These are phyloP conservation scores for Ceratocystiopsis sp. DNA, from an alignment of 2,329 filamentous ascomycete species.

Conservation along the genomic window DNA sequence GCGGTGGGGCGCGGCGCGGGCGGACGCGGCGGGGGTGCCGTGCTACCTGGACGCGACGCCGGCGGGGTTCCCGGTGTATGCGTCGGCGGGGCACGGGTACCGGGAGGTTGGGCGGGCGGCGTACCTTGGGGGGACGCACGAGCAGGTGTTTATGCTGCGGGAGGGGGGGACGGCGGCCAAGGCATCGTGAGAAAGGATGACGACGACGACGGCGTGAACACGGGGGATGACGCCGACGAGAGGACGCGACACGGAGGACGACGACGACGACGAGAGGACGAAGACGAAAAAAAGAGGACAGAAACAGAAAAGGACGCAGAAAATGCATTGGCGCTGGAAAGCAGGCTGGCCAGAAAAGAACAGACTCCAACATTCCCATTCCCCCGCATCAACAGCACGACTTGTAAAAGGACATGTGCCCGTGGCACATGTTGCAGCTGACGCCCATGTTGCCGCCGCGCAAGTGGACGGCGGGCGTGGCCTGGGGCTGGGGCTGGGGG, in stretches of 20 bases:
- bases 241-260: too few relatives aligned
- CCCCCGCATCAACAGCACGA: conserved; percentile 8
- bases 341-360: too few relatives aligned
- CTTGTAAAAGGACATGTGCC: conserved; percentile 8
- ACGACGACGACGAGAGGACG: too few relatives aligned
- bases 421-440: conserved; percentile 11
- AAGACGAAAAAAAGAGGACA: background rate
- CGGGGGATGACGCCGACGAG: too few relatives aligned
- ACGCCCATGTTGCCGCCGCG: conserved; percentile 11
- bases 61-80: conserved; percentile 28
- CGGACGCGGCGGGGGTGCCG: conserved; percentile 24
- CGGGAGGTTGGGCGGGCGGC: conserved; percentile 18
- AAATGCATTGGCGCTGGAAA: too few relatives aligned
- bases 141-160: conserved; percentile 20
- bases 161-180: too few relatives aligned
- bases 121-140: conserved; percentile 18
- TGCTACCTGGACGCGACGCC: conserved; percentile 34
- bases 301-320: too few relatives aligned
- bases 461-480: conserved; percentile 4
- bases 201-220: too few relatives aligned
- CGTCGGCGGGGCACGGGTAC: conserved; percentile 26
- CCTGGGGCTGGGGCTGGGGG: background rate
- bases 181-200: too few relatives aligned
- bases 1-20: conserved; percentile 27
- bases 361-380: too few relatives aligned